Percentiles rank a stretch among this genome's conserved stretches.
These are phyloP conservation scores for Myriosclerotinia scirpicola DNA, from an alignment of 2,329 filamentous ascomycete genomes.

Conservation along the genomic window DNA sequence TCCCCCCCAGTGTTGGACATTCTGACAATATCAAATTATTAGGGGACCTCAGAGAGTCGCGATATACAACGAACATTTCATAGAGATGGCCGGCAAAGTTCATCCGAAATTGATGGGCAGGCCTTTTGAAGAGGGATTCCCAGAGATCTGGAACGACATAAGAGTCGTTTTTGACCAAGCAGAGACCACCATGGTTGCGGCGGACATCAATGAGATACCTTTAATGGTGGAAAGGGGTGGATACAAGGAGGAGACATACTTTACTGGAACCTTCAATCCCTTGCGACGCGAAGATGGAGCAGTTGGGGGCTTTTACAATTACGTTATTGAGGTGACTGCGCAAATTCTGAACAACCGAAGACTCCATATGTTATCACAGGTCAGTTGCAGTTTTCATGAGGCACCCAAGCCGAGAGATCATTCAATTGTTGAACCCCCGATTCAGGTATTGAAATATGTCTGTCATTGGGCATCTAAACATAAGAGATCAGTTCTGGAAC, in stretches of 20 bases:
- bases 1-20: not conserved
- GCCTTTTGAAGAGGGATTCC: conserved; percentile 29
- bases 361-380: too few species aligned
- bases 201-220: conserved; percentile 31
- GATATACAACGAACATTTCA: conserved; percentile 37
- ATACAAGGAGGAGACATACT: conserved; percentile 36
- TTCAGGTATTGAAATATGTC: too few species aligned
- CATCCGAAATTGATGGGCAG: conserved; percentile 35
- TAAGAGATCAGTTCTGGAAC: too few species aligned
- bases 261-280: conserved; percentile 37
- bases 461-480: too few species aligned
- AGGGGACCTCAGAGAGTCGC: conserved; percentile 34
- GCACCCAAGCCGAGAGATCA: not conserved
- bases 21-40: conserved; percentile 1
- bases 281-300: conserved; percentile 31
- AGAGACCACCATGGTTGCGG: conserved; percentile 31
- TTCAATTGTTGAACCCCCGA: not conserved
- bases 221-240: conserved; percentile 34
- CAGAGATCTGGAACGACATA: conserved; percentile 30
- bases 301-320: conserved; percentile 35
- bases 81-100: conserved; percentile 31
- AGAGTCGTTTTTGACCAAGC: conserved; percentile 29
- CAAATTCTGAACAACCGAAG: not conserved
- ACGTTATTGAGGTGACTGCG: conserved; percentile 4
- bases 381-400: too few species aligned